Evolutionary conservation across 768 basidiomycete genomes (phyloP).

Genomic region (Phaffia australis): DNA sequence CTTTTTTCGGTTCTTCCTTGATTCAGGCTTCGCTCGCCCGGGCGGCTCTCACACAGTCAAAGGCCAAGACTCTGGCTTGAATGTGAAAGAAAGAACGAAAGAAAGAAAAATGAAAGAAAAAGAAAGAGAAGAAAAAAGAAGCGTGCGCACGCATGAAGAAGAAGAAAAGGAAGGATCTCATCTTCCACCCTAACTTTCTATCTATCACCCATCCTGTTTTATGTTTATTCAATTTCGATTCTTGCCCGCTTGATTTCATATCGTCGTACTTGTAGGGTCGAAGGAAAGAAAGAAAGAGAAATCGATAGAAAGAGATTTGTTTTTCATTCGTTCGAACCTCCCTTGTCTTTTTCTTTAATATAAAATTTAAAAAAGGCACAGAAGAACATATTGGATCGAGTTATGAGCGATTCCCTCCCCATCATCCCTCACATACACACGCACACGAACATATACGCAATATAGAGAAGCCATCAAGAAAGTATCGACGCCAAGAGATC

Average conservation of each 20-base stretch:
- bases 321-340: too few species aligned
- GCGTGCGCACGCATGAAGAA: not conserved
- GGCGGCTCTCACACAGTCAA: not conserved
- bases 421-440: too few species aligned
- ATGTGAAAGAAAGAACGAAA: not conserved
- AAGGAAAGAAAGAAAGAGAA: too few species aligned
- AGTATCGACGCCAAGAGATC: too few species aligned
- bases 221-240: not conserved
- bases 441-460: too few species aligned
- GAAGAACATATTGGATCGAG: too few species aligned
- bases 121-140: slow-evolving; percentile 1
- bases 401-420: too few species aligned
- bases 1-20: too few species aligned
- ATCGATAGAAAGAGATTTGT: too few species aligned
- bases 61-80: not conserved
- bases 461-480: too few species aligned
- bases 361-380: too few species aligned
- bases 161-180: not conserved
- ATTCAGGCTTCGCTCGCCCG: not conserved
- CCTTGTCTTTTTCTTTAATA: too few species aligned
- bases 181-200: not conserved
- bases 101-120: not conserved
- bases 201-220: not conserved
- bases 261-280: not conserved
- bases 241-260: not conserved